Evolutionary conservation across 768 basidiomycete genomes (phyloP).

Genomic region (Lentinula sp.): DNA sequence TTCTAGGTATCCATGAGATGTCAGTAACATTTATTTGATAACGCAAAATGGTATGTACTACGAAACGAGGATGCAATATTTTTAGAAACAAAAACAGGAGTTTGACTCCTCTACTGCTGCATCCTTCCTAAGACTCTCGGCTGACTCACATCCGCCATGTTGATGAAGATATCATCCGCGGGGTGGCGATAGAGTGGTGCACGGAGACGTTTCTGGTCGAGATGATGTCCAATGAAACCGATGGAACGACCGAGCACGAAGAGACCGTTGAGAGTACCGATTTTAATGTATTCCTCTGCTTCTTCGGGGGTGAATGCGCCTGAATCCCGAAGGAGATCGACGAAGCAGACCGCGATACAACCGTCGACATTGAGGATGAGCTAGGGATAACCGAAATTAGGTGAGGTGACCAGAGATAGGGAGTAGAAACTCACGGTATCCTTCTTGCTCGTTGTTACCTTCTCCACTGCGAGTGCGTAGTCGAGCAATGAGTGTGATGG

Average conservation of each 20-base stretch:
- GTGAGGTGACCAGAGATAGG: background rate
- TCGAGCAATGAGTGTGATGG: slow-evolving; percentile 89
- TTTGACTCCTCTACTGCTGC: slow-evolving; percentile 14
- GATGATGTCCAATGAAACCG: slow-evolving; percentile 94
- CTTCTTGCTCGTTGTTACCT: slow-evolving; percentile 96
- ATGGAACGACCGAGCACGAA: slow-evolving; percentile 97
- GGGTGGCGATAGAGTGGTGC: slow-evolving; percentile 93
- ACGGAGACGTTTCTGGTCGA: slow-evolving; percentile 93
- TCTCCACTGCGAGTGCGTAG: slow-evolving; percentile 95
- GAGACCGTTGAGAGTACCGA: slow-evolving; percentile 91
- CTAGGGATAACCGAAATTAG: slow-evolving; percentile 21
- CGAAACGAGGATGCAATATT: background rate
- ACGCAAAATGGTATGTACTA: too few relatives aligned
- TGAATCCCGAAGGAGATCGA: slow-evolving; percentile 85
- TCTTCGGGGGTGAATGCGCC: slow-evolving; percentile 96
- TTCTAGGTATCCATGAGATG: background rate
- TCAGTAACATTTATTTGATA: background rate
- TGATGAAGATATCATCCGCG: slow-evolving; percentile 94
- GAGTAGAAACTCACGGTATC: slow-evolving; percentile 59
- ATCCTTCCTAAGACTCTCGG: slow-evolving; percentile 69
- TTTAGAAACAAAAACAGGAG: background rate
- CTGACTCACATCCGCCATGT: slow-evolving; percentile 82
- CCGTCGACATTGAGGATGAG: slow-evolving; percentile 97
- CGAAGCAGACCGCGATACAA: slow-evolving; percentile 94
- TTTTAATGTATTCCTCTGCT: slow-evolving; percentile 97